These are phyloP conservation scores for Piloderma croceum DNA, from an alignment of 768 basidiomycete species.

Conservation along the genomic window DNA sequence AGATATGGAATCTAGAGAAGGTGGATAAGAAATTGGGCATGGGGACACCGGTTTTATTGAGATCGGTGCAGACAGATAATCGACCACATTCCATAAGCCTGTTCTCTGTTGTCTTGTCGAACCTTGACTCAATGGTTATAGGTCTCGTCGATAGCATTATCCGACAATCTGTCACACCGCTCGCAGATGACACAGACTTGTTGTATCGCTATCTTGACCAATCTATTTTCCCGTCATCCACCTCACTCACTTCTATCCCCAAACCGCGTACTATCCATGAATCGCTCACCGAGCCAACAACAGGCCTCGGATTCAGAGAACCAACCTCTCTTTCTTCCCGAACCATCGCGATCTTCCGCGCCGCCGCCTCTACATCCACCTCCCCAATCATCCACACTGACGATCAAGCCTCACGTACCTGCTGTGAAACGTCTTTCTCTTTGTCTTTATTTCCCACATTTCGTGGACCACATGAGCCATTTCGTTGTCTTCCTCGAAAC, in stretches of 20 bases:
- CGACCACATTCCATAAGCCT: constrained; percentile 69
- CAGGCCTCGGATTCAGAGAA: constrained; percentile 87
- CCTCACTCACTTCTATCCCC: constrained; percentile 71
- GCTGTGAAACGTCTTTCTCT: constrained; percentile 66
- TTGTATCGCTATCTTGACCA: constrained; percentile 92
- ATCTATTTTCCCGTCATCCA: constrained; percentile 63
- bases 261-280: constrained; percentile 84
- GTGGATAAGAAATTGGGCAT: constrained; percentile 57
- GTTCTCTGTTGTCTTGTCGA: background rate
- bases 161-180: constrained; percentile 74
- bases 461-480: constrained; percentile 79
- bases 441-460: constrained; percentile 86
- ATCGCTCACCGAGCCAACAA: constrained; percentile 85
- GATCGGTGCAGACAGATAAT: constrained; percentile 69
- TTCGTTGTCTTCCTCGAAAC: constrained; percentile 88
- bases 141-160: constrained; percentile 78
- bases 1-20: constrained; percentile 84
- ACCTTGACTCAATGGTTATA: constrained; percentile 26
- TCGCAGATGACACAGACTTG: constrained; percentile 92
- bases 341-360: constrained; percentile 17
- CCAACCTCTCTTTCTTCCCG: constrained; percentile 29
- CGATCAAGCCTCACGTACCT: constrained; percentile 22
- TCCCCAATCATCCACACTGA: no score
- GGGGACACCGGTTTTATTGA: constrained; percentile 67
- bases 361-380: no score